Base-by-base conservation (phyloP, 805 yeast genomes). In the Suhomyces faveliae region DNA sequence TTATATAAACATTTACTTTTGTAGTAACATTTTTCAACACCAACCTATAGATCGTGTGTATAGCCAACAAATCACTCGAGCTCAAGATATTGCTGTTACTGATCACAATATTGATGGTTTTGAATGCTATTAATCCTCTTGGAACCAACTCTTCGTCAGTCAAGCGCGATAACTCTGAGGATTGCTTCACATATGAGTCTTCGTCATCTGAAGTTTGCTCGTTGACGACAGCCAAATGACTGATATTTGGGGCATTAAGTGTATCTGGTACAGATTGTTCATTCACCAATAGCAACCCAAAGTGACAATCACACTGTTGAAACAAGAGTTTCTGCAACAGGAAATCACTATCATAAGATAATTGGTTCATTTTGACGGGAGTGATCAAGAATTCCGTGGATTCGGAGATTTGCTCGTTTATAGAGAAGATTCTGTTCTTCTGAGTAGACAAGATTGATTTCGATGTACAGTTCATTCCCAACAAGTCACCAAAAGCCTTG, bases 81-180 rank as follows among this genome's bases (percentile, higher is more conserved):
- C 70, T 66, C 44, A 70, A 54, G 10, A 64, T 49, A 50, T 68
- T 68, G 43, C 63, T 68, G 49, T 66, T 67, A 42, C 55, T 61
- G 40, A 70, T 52, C 11, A 71, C 54, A 13, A 68, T 51, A 51
- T 63, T 65, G 10, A 68, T 35, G 1, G 60, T 35, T 20, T 52
- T 53, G 19, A 54, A 47, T 5, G 48, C 51, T 39, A 54, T 49
- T 13, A 53, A 43, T 9, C 57, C 42, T 19, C 48, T 49, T 9
- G 53, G 48, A 29, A 46, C 15, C 3, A 11, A 2, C 19, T 19
- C 39, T 17, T 47, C 44, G n/a, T 44, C 41, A 1, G 21, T 15
- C 1, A 15, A 15, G 10, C 43, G 38, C 10, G 30, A 19, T n/a
- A 20, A 19, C 11, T 30, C 44, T 1, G 38, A 29, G 13, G 37